phyloP scores from a whole-genome alignment of 768 basidiomycete genomes.

The Suillus luteus region DNA sequence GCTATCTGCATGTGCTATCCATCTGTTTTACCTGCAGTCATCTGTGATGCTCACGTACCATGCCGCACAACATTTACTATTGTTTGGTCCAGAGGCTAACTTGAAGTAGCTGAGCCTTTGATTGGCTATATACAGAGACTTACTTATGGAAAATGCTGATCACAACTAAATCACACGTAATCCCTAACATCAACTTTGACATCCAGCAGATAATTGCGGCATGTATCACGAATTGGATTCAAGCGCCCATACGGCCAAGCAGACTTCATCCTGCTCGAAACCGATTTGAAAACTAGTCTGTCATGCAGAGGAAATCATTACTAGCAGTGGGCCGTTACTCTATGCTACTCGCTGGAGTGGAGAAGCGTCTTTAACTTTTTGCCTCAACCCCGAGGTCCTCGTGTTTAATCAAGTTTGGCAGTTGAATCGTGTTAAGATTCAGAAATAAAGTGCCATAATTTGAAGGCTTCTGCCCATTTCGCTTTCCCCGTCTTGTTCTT shows the following conservation, averaged over 20 bases:
- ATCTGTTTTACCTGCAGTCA: too few relatives aligned
- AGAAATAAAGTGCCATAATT: constrained; percentile 10
- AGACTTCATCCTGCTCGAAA: background rate
- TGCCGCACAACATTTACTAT: too few relatives aligned
- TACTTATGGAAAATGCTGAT: too few relatives aligned
- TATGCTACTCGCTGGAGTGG: background rate
- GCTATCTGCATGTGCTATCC: too few relatives aligned
- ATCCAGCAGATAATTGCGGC: too few relatives aligned
- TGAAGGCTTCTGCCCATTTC: background rate
- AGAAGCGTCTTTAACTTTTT: background rate
- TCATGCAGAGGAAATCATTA: background rate
- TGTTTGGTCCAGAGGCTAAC: too few relatives aligned
- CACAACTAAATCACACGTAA: too few relatives aligned
- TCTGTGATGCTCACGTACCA: too few relatives aligned
- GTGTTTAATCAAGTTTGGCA: background rate
- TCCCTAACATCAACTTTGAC: too few relatives aligned
- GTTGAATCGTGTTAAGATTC: constrained; percentile 1
- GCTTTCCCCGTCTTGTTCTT: constrained; percentile 3
- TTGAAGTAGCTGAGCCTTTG: too few relatives aligned
- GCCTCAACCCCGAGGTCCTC: background rate
- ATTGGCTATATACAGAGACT: too few relatives aligned
- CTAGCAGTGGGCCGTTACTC: background rate
- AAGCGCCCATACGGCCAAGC: background rate
- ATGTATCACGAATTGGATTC: background rate
- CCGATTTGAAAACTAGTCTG: background rate